Percentiles rank a stretch among this genome's conserved stretches.
Conservation (phyloP, 352 stramenopile genomes). For the Phytophthora macrochlamydospora region DNA sequence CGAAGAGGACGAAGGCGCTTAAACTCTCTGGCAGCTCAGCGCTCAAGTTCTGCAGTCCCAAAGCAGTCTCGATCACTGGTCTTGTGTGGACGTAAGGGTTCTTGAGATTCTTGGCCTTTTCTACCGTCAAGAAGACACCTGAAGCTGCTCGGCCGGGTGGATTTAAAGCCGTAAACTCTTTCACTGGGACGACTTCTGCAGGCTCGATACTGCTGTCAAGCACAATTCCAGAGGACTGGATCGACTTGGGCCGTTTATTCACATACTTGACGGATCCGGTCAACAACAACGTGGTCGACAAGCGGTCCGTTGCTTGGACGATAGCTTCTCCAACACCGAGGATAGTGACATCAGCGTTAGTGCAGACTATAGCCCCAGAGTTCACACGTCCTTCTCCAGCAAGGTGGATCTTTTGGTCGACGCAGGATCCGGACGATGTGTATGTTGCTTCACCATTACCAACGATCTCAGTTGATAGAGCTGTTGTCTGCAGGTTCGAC, state of each 20-base stretch:
- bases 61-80: constrained; percentile 3
- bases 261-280: constrained; percentile 47
- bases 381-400: constrained; percentile 44
- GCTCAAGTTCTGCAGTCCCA: constrained; percentile 25
- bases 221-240: constrained; percentile 31
- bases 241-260: constrained; percentile 32
- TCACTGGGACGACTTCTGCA: constrained; percentile 9
- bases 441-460: constrained; percentile 46
- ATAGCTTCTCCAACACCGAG: constrained; percentile 43
- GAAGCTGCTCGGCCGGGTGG: constrained; percentile 17
- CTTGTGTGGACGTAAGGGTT: constrained; percentile 25
- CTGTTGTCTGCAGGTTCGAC: constrained; percentile 3
- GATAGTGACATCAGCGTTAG: constrained; percentile 46
- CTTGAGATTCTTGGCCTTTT: constrained; percentile 22
- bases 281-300: constrained; percentile 31
- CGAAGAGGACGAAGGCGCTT: constrained; percentile 31
- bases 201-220: constrained; percentile 20
- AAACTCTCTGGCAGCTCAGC: constrained; percentile 25
- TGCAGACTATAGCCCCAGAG: constrained; percentile 45
- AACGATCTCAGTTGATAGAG: constrained; percentile 29
- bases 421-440: constrained; percentile 35
- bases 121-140: constrained; percentile 24
- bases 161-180: constrained; percentile 3
- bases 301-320: constrained; percentile 45
- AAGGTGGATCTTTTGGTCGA: constrained; percentile 33